Evolutionary conservation across 352 stramenopile species (phyloP), one percentile per base, ranked within the genome.

Genomic region (Phytopythium vexans): DNA sequence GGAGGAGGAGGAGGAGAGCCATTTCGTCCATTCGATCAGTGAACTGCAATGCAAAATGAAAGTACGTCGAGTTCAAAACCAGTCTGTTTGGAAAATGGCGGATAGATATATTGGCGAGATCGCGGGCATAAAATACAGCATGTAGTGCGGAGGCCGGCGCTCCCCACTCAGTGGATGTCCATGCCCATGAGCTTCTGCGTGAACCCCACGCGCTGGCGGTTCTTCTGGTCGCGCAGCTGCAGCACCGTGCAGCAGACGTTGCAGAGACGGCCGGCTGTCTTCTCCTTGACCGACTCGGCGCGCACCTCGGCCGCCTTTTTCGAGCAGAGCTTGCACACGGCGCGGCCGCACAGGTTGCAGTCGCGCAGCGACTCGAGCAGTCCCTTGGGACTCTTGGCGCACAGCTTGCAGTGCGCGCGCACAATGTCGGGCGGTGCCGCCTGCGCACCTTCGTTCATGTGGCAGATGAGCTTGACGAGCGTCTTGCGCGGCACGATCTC

Each of bases 291-390:
- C 41, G 54, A 47, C 4, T 47, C 59, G 38, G 74, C 70, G 37
- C 84, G 82, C 50, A 91, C 73, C 47, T 94, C 84, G 12, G 70
- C 69, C 37, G 78, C 72, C 54, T 88, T 89, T 56, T 89, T 72
- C 27, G 82, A 94, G 70, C 81, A 89, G 58, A 84, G 91, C 64
- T 90, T 90, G 68, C 84, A 94, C 31, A 89, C 74, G 0, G 77
- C 66, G 43, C 84, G 84, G 15, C 81, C 82, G 32, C 84, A 94
- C 10, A 94, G 66, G 38, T 71, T 74, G 61, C 84, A 94, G 58
- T 92, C 82, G 41, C 70, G 74, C 16, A 89, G 64, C 51, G 82
- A 71, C 46, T 94, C 84, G 44, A 94, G 70, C 46, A 91, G 35
- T 0, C 80, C 79, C 52, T 88, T 89, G 3, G 82, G 76, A 38